Conservation (phyloP, 2,329 filamentous ascomycete species). For the Fusarium mexicanum region DNA sequence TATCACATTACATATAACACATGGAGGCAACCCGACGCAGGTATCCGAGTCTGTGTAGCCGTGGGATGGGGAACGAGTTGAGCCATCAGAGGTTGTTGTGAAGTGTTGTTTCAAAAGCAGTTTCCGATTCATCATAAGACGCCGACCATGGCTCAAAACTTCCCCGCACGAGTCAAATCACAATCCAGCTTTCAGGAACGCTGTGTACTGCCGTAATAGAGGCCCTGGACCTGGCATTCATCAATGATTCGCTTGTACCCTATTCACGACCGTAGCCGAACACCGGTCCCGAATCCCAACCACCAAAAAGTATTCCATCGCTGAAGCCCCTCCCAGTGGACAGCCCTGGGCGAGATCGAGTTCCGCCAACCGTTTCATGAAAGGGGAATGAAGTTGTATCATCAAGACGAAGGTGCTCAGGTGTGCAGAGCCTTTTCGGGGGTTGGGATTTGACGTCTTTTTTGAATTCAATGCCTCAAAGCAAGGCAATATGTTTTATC, state of each 20-base stretch:
- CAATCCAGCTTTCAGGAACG: conserved; percentile 42
- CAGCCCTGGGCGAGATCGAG: conserved; percentile 38
- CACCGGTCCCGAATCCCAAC: conserved; percentile 38
- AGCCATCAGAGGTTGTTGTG: conserved; percentile 25
- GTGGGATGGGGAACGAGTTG: conserved; percentile 7
- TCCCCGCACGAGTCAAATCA: conserved; percentile 44
- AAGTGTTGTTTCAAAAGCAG: conserved; percentile 41
- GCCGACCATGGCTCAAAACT: conserved; percentile 45
- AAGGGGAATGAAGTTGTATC: conserved; percentile 31
- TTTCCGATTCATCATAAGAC: conserved; percentile 46
- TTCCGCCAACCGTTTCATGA: conserved; percentile 37
- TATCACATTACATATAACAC: conserved; percentile 10
- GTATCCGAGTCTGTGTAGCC: conserved; percentile 1
- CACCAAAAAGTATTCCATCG: conserved; percentile 39
- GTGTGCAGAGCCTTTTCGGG: conserved; percentile 39
- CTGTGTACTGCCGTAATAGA: conserved; percentile 44
- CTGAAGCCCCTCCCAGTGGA: conserved; percentile 41
- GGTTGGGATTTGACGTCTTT: conserved; percentile 58
- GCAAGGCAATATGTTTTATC: conserved; percentile 63
- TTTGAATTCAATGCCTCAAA: conserved; percentile 65
- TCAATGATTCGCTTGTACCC: conserved; percentile 45
- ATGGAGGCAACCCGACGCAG: conserved; percentile 11
- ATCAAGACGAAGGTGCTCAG: conserved; percentile 41
- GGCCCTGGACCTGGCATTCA: conserved; percentile 44
- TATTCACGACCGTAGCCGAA: conserved; percentile 37